Base-by-base conservation (phyloP, 2,329 filamentous ascomycete species). In the Penicillium sp. region DNA sequence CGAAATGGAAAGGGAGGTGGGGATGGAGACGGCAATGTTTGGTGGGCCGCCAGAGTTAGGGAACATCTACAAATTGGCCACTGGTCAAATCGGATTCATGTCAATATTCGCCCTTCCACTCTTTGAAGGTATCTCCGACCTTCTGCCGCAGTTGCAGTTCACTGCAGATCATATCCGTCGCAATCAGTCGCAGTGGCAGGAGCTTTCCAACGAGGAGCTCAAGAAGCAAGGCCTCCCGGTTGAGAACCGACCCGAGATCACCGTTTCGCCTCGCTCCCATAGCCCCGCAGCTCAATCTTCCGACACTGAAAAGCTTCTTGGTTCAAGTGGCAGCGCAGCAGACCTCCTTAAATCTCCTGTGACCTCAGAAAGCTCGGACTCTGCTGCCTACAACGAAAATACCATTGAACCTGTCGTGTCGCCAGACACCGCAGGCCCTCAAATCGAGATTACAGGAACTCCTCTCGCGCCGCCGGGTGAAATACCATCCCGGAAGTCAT, bases 81-180 rank as follows among this genome's bases (percentile, higher is more conserved):
- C 90, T 62, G 89, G 91, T 7, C 94, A 99, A 74, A 88, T 97
- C 51, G 88, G 90, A 23, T 99, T 99, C 75, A 97, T 97, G 90
- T 94, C 91, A 61, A 84, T 97, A 65, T 97, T 97, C 71, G 94
- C 93, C 14, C 85, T 92, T 45, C 94, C 94, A 1, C 81, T 99
- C 0, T 99, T 99, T 69, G 86, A 91, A 68, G 90, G 89, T 7
- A 87, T 97, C 7, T 86, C 90, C 29, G 89, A 95, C 63, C 83
- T 97, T 34, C 82, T 97, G 67, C 92, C 94, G 2, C 84, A 83
- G 19, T 90, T 97, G 85, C 79, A 81, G 47, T 97, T 95, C 72
- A 90, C 88, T 11, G 87, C 95, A 11, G 84, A 89, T 26, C 91
- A 96, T 72, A 86, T 97, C 23, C 80, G 89, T 47, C 77, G 77